A percentile compares a stretch with the other conserved stretches of the same genome.
Evolutionary conservation across 1,284 basidiomycete species (phyloP).

Genomic region (Mycosarcoma maydis): DNA sequence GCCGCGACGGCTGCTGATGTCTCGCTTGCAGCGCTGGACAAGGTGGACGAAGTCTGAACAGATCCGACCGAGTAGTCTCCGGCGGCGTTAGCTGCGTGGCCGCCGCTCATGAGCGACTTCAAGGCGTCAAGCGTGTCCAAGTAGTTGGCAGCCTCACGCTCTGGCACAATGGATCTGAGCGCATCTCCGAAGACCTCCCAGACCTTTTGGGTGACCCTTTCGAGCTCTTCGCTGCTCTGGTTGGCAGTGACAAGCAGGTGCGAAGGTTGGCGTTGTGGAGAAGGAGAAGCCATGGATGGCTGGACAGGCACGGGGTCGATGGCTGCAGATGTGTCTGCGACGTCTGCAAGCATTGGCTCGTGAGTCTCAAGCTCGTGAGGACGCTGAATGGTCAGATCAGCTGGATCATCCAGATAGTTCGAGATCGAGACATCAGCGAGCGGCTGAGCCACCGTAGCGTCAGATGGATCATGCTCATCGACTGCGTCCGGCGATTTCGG

Average conservation of each 20-base stretch:
- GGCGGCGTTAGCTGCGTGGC: slow-evolving; percentile 11
- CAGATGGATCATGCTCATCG: slow-evolving; percentile 1
- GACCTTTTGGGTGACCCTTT: slow-evolving; percentile 51
- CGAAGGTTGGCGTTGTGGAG: slow-evolving; percentile 2
- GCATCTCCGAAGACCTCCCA: slow-evolving; percentile 60
- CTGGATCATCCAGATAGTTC: slow-evolving; percentile 6
- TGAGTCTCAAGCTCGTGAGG: slow-evolving; percentile 7
- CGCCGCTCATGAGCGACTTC: slow-evolving; percentile 40
- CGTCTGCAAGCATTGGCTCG: neutral
- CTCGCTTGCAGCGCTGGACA: slow-evolving; percentile 28
- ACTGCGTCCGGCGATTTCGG: neutral
- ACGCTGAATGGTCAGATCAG: slow-evolving; percentile 26
- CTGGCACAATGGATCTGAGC: slow-evolving; percentile 51
- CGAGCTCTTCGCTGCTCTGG: slow-evolving; percentile 52
- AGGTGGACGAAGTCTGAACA: slow-evolving; percentile 31
- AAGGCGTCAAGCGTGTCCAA: slow-evolving; percentile 50
- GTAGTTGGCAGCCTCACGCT: slow-evolving; percentile 47
- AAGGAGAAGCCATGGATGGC: neutral
- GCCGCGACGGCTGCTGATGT: slow-evolving; percentile 18
- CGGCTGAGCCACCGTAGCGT: neutral
- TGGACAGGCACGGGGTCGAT: slow-evolving; percentile 8
- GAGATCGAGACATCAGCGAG: slow-evolving; percentile 13
- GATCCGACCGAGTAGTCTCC: slow-evolving; percentile 49
- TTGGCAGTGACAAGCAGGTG: slow-evolving; percentile 18
- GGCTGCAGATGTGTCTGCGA: slow-evolving; percentile 32